A percentile compares a stretch with the other conserved stretches of the same genome.
phyloP scores from a whole-genome alignment of 208 protist genomes.

The Trypanosoma conorhini region DNA sequence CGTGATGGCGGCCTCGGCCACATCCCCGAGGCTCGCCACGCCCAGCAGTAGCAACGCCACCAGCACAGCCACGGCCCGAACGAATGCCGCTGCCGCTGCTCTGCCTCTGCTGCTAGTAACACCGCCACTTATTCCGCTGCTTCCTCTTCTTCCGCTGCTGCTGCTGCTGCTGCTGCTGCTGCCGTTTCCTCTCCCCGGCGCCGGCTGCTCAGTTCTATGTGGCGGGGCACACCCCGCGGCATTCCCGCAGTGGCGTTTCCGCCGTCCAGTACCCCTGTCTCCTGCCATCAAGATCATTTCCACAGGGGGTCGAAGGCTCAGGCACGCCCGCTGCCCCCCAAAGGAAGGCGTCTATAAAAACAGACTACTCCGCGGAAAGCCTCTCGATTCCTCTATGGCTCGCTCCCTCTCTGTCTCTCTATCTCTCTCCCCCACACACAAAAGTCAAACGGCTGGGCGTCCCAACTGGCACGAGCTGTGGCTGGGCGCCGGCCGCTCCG shows the following conservation, averaged over 20 bases:
- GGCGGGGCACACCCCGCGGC: too few species aligned
- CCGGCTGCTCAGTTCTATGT: neutral
- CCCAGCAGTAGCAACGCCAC: neutral
- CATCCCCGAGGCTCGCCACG: conserved; percentile 7
- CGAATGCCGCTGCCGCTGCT: neutral
- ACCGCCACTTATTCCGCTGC: too few species aligned
- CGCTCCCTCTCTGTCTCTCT: too few species aligned
- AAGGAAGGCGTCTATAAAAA: too few species aligned
- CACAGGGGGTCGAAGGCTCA: neutral
- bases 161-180: neutral
- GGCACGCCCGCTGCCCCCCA: neutral
- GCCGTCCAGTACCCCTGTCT: neutral
- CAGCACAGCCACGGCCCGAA: neutral
- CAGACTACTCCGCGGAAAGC: too few species aligned
- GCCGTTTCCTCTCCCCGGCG: neutral
- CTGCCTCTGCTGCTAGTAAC: neutral
- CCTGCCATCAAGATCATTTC: neutral
- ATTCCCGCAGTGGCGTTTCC: neutral
- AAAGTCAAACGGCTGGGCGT: neutral
- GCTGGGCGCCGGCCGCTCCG: neutral
- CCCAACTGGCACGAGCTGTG: too few species aligned
- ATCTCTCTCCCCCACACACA: neutral
- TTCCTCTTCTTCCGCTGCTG: neutral
- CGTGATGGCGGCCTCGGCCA: conserved; percentile 47
- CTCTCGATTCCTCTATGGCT: too few species aligned